Conservation (phyloP, 2,329 filamentous ascomycete genomes). For the Colletotrichum phormii region DNA sequence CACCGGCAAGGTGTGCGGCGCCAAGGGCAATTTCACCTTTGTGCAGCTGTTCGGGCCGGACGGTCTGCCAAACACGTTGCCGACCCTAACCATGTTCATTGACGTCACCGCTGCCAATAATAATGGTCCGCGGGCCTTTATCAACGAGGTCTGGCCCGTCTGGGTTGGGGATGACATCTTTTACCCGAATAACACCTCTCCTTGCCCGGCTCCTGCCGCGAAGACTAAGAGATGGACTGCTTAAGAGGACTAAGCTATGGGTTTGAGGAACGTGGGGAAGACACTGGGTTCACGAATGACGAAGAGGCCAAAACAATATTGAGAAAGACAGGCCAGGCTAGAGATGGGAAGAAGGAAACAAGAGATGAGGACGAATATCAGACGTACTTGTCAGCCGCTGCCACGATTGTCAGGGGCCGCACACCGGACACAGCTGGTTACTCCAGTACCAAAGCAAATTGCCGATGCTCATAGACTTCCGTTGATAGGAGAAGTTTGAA, state of each 20-base stretch:
- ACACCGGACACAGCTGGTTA: too few relatives aligned
- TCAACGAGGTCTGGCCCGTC: slow-evolving; percentile 12
- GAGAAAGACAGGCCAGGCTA: not conserved
- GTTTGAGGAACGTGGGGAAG: too few relatives aligned
- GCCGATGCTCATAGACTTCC: too few relatives aligned
- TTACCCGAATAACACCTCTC: slow-evolving; percentile 18
- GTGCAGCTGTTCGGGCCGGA: not conserved
- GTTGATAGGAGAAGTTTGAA: too few relatives aligned
- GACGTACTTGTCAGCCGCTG: too few relatives aligned
- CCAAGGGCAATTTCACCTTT: slow-evolving; percentile 10
- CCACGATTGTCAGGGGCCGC: too few relatives aligned
- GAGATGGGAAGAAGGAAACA: not conserved
- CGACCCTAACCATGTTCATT: not conserved
- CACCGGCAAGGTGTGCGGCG: slow-evolving; percentile 1
- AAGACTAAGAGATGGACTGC: not conserved
- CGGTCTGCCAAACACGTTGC: not conserved
- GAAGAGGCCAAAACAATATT: not conserved
- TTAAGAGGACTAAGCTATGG: not conserved
- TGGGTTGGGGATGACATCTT: not conserved
- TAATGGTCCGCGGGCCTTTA: not conserved
- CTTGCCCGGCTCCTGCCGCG: not conserved
- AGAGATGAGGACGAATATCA: not conserved
- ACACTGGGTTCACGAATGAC: too few relatives aligned
- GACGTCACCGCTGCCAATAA: not conserved
- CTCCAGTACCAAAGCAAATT: too few relatives aligned